Evolutionary conservation across 1,284 basidiomycete species (phyloP), one percentile per base, ranked within the genome.

Genomic region (Ceratobasidium sp.): DNA sequence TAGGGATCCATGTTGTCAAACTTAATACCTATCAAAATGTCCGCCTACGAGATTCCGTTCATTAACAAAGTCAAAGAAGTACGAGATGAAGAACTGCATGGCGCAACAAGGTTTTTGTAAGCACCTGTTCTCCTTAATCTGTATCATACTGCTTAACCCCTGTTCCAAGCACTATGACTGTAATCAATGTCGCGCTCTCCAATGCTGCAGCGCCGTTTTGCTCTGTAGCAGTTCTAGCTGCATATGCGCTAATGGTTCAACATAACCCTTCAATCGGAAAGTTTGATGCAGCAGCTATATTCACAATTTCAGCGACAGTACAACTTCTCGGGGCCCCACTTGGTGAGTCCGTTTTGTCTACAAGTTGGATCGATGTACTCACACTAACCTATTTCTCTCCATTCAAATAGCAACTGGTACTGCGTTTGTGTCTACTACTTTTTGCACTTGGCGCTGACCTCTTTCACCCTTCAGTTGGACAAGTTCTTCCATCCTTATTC

Each of bases 171-270:
- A 35, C 49, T n/a, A 49, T 66, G 64, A 10, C 35, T 4, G 39
- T n/a, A 3, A 35, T 66, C 49, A 66, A 66, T 17, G 20, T 66
- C 31, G 47, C 47, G 6, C 47, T 66, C 5, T 66, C 64, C 1
- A 66, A 66, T 53, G 5, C 47, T 35, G 45, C 64, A 6, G 35
- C 64, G 0, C 4, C 20, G 26, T 66, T 66, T 35, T 66, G 64
- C 28, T 20, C 64, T 20, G 64, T 66, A 51, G 23, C 64, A 3
- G 64, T 66, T 13, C 20, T 66, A 17, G 45, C 35, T 8, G 64
- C 47, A 66, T 51, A 66, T 23, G 47, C 64, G 6, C 45, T 66
- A 47, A 66, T 66, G 64, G 64, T 66, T 33, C 47, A 53, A 51
- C 31, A 35, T 10, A 47, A 66, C 20, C 64, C 64, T 10, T 51